Evolutionary conservation across 805 yeast species (phyloP).

Genomic region (Blastobotrys chiropterorum): DNA sequence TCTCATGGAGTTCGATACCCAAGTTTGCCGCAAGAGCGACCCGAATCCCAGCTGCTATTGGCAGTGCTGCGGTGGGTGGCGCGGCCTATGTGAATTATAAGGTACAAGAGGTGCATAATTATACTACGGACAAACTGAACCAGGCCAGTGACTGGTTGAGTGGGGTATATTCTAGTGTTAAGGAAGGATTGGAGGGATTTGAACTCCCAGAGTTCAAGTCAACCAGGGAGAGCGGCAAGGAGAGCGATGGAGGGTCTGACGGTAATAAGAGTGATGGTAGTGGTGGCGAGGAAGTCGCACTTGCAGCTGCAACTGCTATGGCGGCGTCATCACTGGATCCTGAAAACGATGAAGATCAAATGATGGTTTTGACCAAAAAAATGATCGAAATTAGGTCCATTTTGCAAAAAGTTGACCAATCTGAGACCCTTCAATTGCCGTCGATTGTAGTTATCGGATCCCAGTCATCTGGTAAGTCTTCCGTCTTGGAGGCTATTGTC

Average conservation of each 20-base stretch:
- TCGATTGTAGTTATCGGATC: slow-evolving; percentile 96
- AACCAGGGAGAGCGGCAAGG: slow-evolving; percentile 8
- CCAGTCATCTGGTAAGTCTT: slow-evolving; percentile 94
- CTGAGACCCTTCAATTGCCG: slow-evolving; percentile 76
- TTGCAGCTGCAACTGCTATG: slow-evolving; percentile 54
- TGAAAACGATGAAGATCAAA: slow-evolving; percentile 54
- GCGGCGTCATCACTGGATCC: slow-evolving; percentile 48
- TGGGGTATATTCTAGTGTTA: slow-evolving; percentile 40
- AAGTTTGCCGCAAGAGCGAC: slow-evolving; percentile 18
- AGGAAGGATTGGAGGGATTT: slow-evolving; percentile 41
- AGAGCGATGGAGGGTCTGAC: slow-evolving; percentile 6
- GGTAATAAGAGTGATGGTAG: slow-evolving; percentile 31
- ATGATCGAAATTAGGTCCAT: slow-evolving; percentile 94
- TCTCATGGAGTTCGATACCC: slow-evolving; percentile 15
- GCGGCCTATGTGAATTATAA: slow-evolving; percentile 90
- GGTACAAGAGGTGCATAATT: slow-evolving; percentile 76
- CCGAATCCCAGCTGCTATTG: slow-evolving; percentile 64
- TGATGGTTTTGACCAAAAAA: slow-evolving; percentile 83
- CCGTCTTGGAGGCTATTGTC: slow-evolving; percentile 91
- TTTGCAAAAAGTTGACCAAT: slow-evolving; percentile 65
- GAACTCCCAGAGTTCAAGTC: slow-evolving; percentile 20
- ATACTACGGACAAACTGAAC: slow-evolving; percentile 59
- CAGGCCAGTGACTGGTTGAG: slow-evolving; percentile 47
- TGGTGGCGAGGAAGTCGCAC: slow-evolving; percentile 39
- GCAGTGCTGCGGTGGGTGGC: slow-evolving; percentile 91